Evolutionary conservation across 2,329 filamentous ascomycete species (phyloP), one percentile per base, ranked within the genome.

Genomic region (Drechslerella coelobrocha): DNA sequence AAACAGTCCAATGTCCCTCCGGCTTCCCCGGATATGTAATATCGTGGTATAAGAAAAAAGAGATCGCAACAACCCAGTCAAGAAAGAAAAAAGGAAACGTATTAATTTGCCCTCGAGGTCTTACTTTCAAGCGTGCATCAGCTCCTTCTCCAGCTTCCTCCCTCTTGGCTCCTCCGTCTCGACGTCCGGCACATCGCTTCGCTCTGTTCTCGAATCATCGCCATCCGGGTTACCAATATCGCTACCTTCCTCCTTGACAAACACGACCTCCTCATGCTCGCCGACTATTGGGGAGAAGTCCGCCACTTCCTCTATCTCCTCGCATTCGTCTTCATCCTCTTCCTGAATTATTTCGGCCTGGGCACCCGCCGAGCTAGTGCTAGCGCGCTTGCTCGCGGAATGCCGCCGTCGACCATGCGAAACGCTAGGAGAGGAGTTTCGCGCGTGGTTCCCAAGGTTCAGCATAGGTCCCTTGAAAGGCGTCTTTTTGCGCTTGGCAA

Each of bases 401-500:
- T 80, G 69, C 80, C 79, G 51, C 78, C 79, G 10, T 76, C 77
- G 45, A 78, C 81, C 31, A 89, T 88, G n/a, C 87, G 87, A 57
- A 90, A 87, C 79, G 92, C 90, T 7, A 86, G 76, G 74, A 41
- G 41, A 79, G 74, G 52, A 78, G 75, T 26, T 79, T 76, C 45
- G 76, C 73, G 31, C 77, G 69, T 72, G 78, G n/a, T 76, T 80
- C 57, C 81, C 82, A 50, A 87, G 81, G 73, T 84, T 84, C 27
- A 89, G 80, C 79, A 86, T 87, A 0, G 91, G 91, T 0, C 91
- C 91, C 77, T 93, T 93, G 81, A 95, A 94, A 1, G 92, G 78
- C 61, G 86, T 91, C 65, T 89, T 85, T 80, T 93, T 95, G 65
- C 90, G 81, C 77, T 91, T 91, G 1, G 91, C 90, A 76, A 94